Conservation (phyloP, 2,329 filamentous ascomycete species). For the Lojkania enalia region DNA sequence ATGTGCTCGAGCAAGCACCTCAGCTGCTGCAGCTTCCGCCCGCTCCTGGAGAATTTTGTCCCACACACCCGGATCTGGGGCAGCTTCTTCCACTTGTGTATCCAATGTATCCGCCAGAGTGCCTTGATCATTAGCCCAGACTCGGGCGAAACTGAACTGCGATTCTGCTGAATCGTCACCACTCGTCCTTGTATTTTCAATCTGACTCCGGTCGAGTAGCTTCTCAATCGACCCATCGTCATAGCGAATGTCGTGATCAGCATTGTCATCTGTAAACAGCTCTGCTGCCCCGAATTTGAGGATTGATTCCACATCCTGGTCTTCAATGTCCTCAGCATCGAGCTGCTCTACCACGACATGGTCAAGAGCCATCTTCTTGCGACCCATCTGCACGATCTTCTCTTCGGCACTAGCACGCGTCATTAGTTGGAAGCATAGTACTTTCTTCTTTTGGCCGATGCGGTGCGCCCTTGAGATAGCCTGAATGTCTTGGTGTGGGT, state of each 20-base stretch:
- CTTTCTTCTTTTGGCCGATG: conserved; percentile 94
- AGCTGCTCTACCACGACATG: conserved; percentile 93
- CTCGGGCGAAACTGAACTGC: conserved; percentile 84
- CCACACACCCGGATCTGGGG: conserved; percentile 75
- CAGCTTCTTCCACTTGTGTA: conserved; percentile 56
- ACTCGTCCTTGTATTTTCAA: conserved; percentile 70
- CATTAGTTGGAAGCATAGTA: conserved; percentile 92
- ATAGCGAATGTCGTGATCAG: conserved; percentile 75
- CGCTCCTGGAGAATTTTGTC: conserved; percentile 85
- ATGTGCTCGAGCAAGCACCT: conserved; percentile 68
- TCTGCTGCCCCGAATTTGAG: conserved; percentile 85
- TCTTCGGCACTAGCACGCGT: conserved; percentile 89
- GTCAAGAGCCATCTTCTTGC: conserved; percentile 94
- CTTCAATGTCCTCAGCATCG: conserved; percentile 78
- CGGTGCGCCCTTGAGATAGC: conserved; percentile 92
- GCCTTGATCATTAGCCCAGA: conserved; percentile 85
- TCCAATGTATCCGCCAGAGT: conserved; percentile 66
- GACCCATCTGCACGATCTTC: conserved; percentile 93
- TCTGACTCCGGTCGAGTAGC: conserved; percentile 81
- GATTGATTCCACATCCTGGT: conserved; percentile 82
- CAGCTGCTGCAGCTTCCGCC: conserved; percentile 74
- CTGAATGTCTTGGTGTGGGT: conserved; percentile 96
- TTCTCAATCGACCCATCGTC: conserved; percentile 82
- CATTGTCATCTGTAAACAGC: conserved; percentile 75
- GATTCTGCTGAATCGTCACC: conserved; percentile 71